Evolutionary conservation across 495 filamentous ascomycete genomes (phyloP), one percentile per base, ranked within the genome.

Genomic region (Hyaloscypha hepaticicola): DNA sequence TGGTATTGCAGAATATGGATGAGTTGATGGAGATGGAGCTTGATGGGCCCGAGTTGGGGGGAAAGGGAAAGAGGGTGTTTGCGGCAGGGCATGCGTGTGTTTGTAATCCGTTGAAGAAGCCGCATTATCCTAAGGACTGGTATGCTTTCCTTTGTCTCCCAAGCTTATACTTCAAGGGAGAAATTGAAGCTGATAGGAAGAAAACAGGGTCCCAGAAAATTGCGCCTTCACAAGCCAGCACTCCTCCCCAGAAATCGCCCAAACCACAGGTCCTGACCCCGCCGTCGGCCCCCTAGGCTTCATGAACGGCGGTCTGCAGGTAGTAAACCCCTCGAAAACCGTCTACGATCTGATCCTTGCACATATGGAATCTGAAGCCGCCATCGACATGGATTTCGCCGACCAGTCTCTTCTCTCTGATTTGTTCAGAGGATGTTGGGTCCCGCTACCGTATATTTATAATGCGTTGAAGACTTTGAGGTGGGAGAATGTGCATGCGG

Each of bases 391-490:
- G 69, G 85, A 88, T 45, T 94, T 96, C 66, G 81, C 90, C 1
- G 91, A 96, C 65, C 91, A 96, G 74, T 83, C 79, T 3, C 77
- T 96, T 9, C 80, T 96, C 8, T 80, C 81, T 1, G 87, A 90
- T 66, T 65, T 88, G 0, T 94, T 90, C 74, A 56, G 66, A 1
- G 85, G 82, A 3, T 79, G 86, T 11, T 96, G 91, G 91, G 85
- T 89, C 7, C 74, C 86, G 8, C 73, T 96, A 52, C 87, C 89
- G 27, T 95, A 93, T 63, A 78, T 85, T 26, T 95, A 94, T 74
- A 96, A 96, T 75, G 91, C 89, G 51, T 76, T 95, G 50, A 93
- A 93, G 78, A 91, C 91, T 21, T 66, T 93, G 73, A 80, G 90
- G 41, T 83, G 83, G 84, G 71, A 80, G 45, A 83, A 80, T 7